Base-by-base conservation (phyloP, 371 early-diverging fungal genomes). In the Apophysomyces trapeziformis region DNA sequence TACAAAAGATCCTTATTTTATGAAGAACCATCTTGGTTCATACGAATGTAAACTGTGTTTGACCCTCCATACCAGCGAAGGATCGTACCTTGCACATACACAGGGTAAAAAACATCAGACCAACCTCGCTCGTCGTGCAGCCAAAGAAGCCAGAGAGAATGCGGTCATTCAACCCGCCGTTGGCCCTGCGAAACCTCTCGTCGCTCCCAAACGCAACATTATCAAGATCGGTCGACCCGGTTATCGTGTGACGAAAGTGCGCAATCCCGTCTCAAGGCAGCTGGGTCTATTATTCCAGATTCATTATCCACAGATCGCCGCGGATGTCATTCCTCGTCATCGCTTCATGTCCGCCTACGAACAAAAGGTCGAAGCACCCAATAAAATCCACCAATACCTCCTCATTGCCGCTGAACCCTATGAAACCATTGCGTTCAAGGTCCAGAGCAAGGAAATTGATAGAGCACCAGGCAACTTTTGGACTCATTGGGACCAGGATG, bases 71-170 rank as follows among this genome's bases (percentile, higher is more conserved):
- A 94, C 89, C 61, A 97, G 96, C 74, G 99, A 99, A 76, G 99
- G 98, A 0, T 92, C 93, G 7, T 99, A 99, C 77, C 81, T 99
- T 38, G 95, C 96, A 4, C 99, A 99, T 68, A 99, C 99, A 5
- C 99, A 99, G 78, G 99, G 98, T 58, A 98, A 98, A 72, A 99
- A 99, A 84, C 99, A 99, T 87, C 97, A 97, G 67, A 92, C 94
- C 45, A 99, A 99, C 68, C 72, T 99, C 60, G 96, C 94, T 7
- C 86, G 98, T 12, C 89, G 99, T 38, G 95, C 96, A 1, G 96
- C 97, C 37, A 88, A 88, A 46, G 99, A 99, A 57, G 95, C 95
- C 8, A 83, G 84, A 65, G 96, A 95, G 66, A 72, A 71, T 45
- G 81, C 81, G 41, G 76, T 83, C 9, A 72, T 79, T 44, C 86